A percentile compares a stretch with the other conserved stretches of the same genome.
These are phyloP conservation scores for Podospora pseudoanserina DNA, from an alignment of 495 filamentous ascomycete species.

Conservation along the genomic window DNA sequence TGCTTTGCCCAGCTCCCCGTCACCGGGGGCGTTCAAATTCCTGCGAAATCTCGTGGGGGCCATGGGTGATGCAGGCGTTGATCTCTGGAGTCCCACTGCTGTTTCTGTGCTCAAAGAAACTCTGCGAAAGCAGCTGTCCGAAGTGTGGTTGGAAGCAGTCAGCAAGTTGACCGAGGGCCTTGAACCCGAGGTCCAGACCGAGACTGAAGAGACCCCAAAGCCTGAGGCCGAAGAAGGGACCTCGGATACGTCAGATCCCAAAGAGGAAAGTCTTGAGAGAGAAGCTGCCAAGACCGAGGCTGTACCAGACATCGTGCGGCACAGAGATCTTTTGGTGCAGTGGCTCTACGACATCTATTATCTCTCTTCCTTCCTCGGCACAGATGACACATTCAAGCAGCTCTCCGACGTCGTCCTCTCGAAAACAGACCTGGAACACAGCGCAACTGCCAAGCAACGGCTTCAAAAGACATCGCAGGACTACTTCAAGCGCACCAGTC, in stretches of 20 bases:
- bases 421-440: conserved; percentile 44
- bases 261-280: conserved; percentile 7
- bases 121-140: conserved; percentile 46
- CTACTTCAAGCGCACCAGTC: conserved; percentile 75
- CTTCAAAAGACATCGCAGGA: conserved; percentile 59
- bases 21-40: conserved; percentile 70
- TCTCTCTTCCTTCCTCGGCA: conserved; percentile 47
- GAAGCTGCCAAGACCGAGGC: conserved; percentile 16
- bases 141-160: conserved; percentile 40
- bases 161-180: conserved; percentile 13
- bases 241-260: conserved; percentile 4
- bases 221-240: conserved; percentile 25
- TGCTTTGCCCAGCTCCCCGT: conserved; percentile 75
- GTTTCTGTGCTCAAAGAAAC: conserved; percentile 58
- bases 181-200: conserved; percentile 13
- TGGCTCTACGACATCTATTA: conserved; percentile 75
- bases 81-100: conserved; percentile 78
- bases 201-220: conserved; percentile 27
- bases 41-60: conserved; percentile 58
- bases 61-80: conserved; percentile 68
- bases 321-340: conserved; percentile 61
- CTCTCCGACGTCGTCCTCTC: conserved; percentile 46
- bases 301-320: conserved; percentile 22
- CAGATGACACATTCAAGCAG: conserved; percentile 41
- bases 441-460: conserved; percentile 40